Evolutionary conservation across 2,329 filamentous ascomycete species (phyloP), one percentile per base, ranked within the genome.

Genomic region (Apiospora phragmitis): DNA sequence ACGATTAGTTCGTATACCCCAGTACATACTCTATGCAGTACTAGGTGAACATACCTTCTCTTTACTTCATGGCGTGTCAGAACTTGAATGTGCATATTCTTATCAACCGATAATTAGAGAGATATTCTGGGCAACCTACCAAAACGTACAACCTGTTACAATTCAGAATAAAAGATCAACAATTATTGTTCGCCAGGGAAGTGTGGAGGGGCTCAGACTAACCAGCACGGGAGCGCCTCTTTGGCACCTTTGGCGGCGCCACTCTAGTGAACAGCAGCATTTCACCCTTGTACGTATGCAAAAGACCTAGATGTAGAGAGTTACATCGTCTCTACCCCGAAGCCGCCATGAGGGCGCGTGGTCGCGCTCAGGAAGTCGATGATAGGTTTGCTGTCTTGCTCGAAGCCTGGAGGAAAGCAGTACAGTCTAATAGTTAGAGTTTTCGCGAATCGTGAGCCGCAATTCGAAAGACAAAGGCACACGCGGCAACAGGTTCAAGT

Each of bases 191-290:
- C 18, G 1, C 4, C 55, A 6, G 21, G 21, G 12, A 38, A 62
- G 32, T 38, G 55, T n/a, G 32, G 32, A 62, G 32, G 29, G 32
- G 32, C 32, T 38, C 21, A 21, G 32, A 85, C 85, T 81, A 80
- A 89, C 87, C 87, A 77, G 86, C 85, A 81, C 88, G 83, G n/a
- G 88, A 90, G 70, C 88, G 84, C 76, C 82, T 85, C 80, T 90
- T 90, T 42, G 88, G 88, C 62, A 84, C 81, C 79, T 89, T 90
- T n/a, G 88, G 86, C 65, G 84, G 79, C 71, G 88, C 88, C 67
- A 86, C 79, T 78, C 83, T 85, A n/a, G 87, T 88, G 76, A 89
- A 90, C 62, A 90, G 79, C 75, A 90, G 80, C 88, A 90, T 90
- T 62, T 74, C 79, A 75, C 73, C 71, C 32, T 38, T 62, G 32